phyloP scores from a whole-genome alignment of 2,329 filamentous ascomycete species.

The Lojkania enalia region DNA sequence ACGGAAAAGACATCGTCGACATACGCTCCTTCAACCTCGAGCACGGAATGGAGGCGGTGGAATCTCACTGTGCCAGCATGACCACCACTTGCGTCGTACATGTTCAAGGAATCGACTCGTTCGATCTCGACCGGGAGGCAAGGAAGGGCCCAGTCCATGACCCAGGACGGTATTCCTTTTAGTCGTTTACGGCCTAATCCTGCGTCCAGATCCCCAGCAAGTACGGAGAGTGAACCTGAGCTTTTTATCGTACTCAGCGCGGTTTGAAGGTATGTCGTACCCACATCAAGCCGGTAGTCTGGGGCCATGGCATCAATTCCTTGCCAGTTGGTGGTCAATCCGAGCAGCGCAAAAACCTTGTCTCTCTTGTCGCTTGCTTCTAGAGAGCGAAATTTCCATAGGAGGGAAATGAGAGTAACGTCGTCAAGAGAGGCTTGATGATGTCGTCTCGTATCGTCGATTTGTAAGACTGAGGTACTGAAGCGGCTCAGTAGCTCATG shows the following conservation, averaged over 20 bases:
- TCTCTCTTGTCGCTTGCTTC: slow-evolving; percentile 26
- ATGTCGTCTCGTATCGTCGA: slow-evolving; percentile 17
- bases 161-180: slow-evolving; percentile 20
- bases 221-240: slow-evolving; percentile 14
- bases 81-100: slow-evolving; percentile 18
- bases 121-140: slow-evolving; percentile 19
- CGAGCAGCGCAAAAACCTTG: slow-evolving; percentile 24
- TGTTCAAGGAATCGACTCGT: slow-evolving; percentile 16
- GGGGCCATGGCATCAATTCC: slow-evolving; percentile 11
- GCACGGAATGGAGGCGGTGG: slow-evolving; percentile 7
- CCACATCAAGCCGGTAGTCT: slow-evolving; percentile 13
- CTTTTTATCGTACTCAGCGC: slow-evolving; percentile 13
- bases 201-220: slow-evolving; percentile 22
- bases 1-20: slow-evolving; percentile 14
- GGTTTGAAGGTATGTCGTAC: slow-evolving; percentile 11
- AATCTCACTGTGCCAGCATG: slow-evolving; percentile 7
- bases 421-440: slow-evolving; percentile 3
- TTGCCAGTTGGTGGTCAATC: slow-evolving; percentile 22
- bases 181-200: slow-evolving; percentile 18
- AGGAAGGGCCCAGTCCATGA: slow-evolving; percentile 26
- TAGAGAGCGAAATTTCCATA: slow-evolving; percentile 23
- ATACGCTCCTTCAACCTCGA: slow-evolving; percentile 16
- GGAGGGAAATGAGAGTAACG: slow-evolving; percentile 14
- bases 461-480: slow-evolving; percentile 19
- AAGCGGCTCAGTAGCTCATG: slow-evolving; percentile 17